Conservation (phyloP, 2,329 filamentous ascomycete species). For the Aschersonia sp. region DNA sequence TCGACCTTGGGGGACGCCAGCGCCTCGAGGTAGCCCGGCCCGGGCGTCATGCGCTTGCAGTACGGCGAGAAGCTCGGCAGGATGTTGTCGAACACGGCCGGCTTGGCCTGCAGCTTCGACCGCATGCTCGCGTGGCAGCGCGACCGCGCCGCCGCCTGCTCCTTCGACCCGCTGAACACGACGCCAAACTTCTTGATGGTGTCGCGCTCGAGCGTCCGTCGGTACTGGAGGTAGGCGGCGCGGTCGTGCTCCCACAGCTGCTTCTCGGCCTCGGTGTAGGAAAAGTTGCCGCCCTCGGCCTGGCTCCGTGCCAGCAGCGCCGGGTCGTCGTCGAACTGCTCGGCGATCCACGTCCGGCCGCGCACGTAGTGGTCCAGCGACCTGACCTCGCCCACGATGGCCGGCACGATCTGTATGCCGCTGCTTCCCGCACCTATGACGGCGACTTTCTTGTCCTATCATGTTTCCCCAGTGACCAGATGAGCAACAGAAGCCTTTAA, state of each 20-base stretch:
- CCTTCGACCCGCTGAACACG: not conserved
- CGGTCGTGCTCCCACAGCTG: not conserved
- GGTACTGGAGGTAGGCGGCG: not conserved
- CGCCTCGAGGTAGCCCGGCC: not conserved
- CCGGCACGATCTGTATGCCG: constrained; percentile 36
- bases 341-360: constrained; percentile 25
- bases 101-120: not conserved
- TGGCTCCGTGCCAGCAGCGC: not conserved
- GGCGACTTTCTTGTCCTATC: constrained; percentile 31
- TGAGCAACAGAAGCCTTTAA: too few relatives aligned
- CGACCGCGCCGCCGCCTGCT: not conserved
- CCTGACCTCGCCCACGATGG: constrained; percentile 16
- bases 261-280: not conserved
- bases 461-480: too few relatives aligned
- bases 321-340: constrained; percentile 19
- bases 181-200: not conserved
- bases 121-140: not conserved
- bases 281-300: not conserved
- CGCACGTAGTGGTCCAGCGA: constrained; percentile 22
- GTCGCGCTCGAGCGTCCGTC: not conserved
- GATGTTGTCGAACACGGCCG: not conserved
- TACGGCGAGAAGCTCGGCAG: not conserved
- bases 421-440: constrained; percentile 43
- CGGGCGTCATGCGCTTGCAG: not conserved
- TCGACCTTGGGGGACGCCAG: not conserved